phyloP scores from a whole-genome alignment of 306 rosid species.

The Canavalia gladiata region DNA sequence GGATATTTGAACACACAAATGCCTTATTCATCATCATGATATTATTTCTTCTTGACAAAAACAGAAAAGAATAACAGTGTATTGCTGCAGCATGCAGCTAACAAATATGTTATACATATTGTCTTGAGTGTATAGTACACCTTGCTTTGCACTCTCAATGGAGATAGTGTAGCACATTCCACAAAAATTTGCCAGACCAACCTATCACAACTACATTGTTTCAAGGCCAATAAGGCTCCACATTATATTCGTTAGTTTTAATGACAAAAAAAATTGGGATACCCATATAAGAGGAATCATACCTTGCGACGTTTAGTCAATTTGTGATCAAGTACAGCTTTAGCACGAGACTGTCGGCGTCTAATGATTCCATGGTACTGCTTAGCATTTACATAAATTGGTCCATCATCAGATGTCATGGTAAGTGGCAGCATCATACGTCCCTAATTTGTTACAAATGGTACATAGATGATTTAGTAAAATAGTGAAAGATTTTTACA shows the following conservation, averaged over 20 bases:
- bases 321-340: slow-evolving; percentile 73
- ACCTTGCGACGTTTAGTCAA: slow-evolving; percentile 77
- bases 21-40: slow-evolving; percentile 1
- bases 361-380: slow-evolving; percentile 95
- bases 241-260: neutral
- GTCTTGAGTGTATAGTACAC: neutral
- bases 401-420: slow-evolving; percentile 86
- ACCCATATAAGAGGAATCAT: slow-evolving; percentile 30
- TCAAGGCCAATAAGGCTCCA: slow-evolving; percentile 15
- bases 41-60: neutral
- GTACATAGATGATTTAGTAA: slow-evolving; percentile 47
- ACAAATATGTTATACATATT: neutral
- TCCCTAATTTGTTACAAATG: slow-evolving; percentile 66
- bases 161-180: slow-evolving; percentile 5
- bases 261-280: neutral
- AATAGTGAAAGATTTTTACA: neutral
- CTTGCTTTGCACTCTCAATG: neutral
- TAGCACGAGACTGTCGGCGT: slow-evolving; percentile 90
- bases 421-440: slow-evolving; percentile 92
- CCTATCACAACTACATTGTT: slow-evolving; percentile 5
- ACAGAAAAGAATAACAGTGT: neutral
- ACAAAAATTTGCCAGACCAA: slow-evolving; percentile 6
- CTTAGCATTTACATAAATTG: slow-evolving; percentile 94
- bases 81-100: neutral
- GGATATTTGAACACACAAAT: slow-evolving; percentile 9